Conservation (phyloP, 441 rosid genomes). For the Hypseocharis bilobata region DNA sequence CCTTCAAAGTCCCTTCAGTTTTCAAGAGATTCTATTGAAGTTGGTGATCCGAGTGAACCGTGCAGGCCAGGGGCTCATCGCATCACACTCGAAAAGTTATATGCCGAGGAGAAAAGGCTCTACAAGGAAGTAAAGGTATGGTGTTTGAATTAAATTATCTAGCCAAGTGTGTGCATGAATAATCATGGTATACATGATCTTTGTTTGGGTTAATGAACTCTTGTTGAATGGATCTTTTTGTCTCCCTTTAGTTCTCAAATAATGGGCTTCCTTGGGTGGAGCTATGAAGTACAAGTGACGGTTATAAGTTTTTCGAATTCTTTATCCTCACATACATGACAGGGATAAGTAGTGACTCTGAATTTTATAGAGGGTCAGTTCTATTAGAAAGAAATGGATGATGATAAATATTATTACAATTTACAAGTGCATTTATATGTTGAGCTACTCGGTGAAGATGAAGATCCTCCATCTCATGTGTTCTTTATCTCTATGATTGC, state of each 20-base stretch:
- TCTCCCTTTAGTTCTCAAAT: background rate
- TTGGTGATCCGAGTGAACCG: conserved; percentile 44
- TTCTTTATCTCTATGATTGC: too few relatives aligned
- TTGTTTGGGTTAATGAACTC: background rate
- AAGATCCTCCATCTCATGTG: background rate
- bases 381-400: background rate
- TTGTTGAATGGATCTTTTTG: background rate
- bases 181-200: background rate
- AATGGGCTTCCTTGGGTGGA: background rate
- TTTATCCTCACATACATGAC: background rate
- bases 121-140: conserved; percentile 68
- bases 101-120: conserved; percentile 65
- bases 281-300: background rate
- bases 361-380: background rate
- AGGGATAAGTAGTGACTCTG: background rate
- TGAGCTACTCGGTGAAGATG: background rate
- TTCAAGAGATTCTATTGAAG: conserved; percentile 34
- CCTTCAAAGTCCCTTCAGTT: conserved; percentile 64
- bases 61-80: conserved; percentile 85
- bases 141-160: conserved; percentile 19
- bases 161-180: conserved; percentile 6
- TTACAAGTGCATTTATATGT: background rate
- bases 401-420: background rate
- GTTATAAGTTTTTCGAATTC: too few relatives aligned
- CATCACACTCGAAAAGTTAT: conserved; percentile 63